A percentile compares a stretch with the other conserved stretches of the same genome.
These are phyloP conservation scores for Toxoplasma gondii DNA, from an alignment of 169 alveolate species.

Conservation along the genomic window DNA sequence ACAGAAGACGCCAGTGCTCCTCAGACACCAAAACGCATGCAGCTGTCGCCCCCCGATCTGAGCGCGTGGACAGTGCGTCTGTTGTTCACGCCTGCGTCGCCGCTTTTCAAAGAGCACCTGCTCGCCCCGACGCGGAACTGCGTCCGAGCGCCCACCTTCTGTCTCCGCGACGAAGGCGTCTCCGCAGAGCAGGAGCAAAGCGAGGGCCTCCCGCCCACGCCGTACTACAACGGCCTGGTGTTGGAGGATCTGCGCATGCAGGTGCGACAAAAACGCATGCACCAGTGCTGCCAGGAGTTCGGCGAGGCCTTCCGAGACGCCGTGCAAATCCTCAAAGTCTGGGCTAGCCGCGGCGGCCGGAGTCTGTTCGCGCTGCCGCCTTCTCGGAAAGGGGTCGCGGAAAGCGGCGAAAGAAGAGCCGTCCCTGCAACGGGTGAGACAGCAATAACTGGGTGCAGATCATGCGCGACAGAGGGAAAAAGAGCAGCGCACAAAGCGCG, in stretches of 20 bases:
- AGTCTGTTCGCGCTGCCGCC: not conserved
- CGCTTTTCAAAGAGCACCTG: not conserved
- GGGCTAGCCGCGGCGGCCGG: constrained; percentile 59
- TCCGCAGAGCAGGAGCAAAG: not conserved
- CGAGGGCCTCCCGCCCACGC: constrained; percentile 62
- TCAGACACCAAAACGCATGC: not conserved
- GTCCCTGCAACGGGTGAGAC: constrained; percentile 5
- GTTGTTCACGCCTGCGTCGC: not conserved
- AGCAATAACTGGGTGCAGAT: not conserved
- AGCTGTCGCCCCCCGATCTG: not conserved
- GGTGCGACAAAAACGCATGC: not conserved
- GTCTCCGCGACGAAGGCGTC: not conserved
- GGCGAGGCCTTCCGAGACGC: constrained; percentile 53
- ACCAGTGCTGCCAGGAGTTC: not conserved
- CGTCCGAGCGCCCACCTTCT: constrained; percentile 8
- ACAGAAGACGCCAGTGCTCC: not conserved
- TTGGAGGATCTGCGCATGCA: constrained; percentile 54
- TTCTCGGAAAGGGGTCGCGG: not conserved
- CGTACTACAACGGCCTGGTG: constrained; percentile 63
- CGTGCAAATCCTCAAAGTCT: constrained; percentile 51
- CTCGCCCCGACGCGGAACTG: constrained; percentile 25
- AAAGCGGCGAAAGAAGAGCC: not conserved
- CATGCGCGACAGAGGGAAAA: not conserved
- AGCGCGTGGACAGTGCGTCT: not conserved
- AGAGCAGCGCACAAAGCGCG: not conserved